Percentiles rank a stretch among this genome's conserved stretches.
These are phyloP conservation scores for Coniferiporia sulphurascens DNA, from an alignment of 1,284 basidiomycete species.

Conservation along the genomic window DNA sequence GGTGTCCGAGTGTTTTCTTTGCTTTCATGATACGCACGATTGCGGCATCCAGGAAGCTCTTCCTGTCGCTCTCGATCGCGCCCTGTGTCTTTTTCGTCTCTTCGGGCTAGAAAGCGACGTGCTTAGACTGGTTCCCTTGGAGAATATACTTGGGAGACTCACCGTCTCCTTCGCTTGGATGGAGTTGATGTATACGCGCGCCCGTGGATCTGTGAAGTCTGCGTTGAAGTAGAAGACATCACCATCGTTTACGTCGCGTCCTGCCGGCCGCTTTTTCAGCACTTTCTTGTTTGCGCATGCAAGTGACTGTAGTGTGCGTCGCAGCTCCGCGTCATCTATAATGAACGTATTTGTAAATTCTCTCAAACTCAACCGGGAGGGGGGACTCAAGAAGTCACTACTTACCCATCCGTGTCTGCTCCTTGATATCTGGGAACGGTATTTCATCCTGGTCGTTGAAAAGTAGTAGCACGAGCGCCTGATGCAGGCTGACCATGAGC, in stretches of 20 bases:
- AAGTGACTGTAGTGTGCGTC: conserved; percentile 85
- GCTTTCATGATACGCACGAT: conserved; percentile 96
- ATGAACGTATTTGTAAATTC: background rate
- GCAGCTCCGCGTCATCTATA: conserved; percentile 69
- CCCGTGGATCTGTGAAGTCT: conserved; percentile 75
- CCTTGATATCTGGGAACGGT: conserved; percentile 64
- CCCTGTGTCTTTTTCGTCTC: conserved; percentile 82
- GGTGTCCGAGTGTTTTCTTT: conserved; percentile 73
- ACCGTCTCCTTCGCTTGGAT: conserved; percentile 93
- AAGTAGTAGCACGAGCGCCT: conserved; percentile 83
- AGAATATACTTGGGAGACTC: conserved; percentile 25
- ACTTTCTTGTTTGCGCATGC: conserved; percentile 90
- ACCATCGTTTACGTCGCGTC: conserved; percentile 72
- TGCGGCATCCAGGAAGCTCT: conserved; percentile 84
- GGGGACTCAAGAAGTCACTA: conserved; percentile 11
- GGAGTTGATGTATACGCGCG: conserved; percentile 90
- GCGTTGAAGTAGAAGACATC: conserved; percentile 85
- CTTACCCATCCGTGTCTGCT: conserved; percentile 73
- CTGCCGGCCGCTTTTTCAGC: conserved; percentile 74
- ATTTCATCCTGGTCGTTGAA: conserved; percentile 74
- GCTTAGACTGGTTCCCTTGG: background rate
- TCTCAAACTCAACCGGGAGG: background rate
- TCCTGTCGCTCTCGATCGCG: conserved; percentile 83
- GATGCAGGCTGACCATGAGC: conserved; percentile 86
- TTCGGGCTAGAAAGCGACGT: conserved; percentile 53